A percentile compares a stretch with the other conserved stretches of the same genome.
Evolutionary conservation across 139 green algal species (phyloP).

Genomic region (Medakamo hakoo): DNA sequence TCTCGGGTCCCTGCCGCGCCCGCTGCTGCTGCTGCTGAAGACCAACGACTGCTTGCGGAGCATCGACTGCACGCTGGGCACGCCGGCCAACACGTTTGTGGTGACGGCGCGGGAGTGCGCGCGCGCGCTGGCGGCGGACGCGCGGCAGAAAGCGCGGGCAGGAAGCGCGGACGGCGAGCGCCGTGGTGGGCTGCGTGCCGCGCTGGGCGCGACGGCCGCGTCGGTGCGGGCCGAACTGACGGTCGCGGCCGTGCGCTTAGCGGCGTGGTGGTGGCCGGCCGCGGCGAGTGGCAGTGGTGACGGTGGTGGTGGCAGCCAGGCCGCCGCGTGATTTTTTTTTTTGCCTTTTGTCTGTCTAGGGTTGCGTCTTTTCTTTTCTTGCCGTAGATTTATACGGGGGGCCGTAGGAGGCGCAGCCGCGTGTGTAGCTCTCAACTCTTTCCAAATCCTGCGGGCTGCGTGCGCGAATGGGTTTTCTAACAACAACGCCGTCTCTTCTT

Average conservation of each 20-base stretch:
- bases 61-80: conserved; percentile 28
- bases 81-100: conserved; percentile 61
- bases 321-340: no score
- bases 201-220: no score
- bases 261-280: background rate
- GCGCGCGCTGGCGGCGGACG: conserved; percentile 35
- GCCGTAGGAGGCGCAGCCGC: no score
- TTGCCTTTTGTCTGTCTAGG: background rate
- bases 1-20: conserved; percentile 59
- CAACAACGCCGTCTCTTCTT: background rate
- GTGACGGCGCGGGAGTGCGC: conserved; percentile 70
- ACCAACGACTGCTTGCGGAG: conserved; percentile 85
- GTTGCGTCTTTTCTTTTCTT: background rate
- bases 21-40: conserved; percentile 86
- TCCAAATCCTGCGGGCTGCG: background rate
- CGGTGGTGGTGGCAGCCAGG: no score
- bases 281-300: no score
- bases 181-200: no score
- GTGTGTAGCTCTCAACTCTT: no score
- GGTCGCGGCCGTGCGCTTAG: background rate
- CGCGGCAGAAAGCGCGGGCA: no score
- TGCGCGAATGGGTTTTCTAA: background rate
- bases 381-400: no score
- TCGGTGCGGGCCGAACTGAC: background rate
- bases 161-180: no score